Base-by-base conservation (phyloP, 1,284 basidiomycete genomes). In the Tilletiaria anomala region DNA sequence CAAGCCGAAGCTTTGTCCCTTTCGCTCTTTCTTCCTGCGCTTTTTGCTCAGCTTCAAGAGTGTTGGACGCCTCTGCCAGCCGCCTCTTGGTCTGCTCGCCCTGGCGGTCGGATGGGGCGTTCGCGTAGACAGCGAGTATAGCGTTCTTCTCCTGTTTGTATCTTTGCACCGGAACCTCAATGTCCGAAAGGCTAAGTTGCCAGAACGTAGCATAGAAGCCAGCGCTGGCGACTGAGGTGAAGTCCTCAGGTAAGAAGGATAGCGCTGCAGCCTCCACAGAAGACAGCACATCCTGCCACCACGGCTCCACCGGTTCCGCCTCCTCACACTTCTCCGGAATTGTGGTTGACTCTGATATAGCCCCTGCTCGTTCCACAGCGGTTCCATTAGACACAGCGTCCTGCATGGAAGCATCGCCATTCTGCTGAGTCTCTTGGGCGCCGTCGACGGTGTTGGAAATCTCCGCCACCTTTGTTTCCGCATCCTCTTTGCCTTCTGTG, bases 141-240 rank as follows among this genome's bases (percentile, higher is more conserved):
- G 22, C 50, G 23, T 53, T 48, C 16, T 48, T 54, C 40, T 66
- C 63, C 29, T 61, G 56, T 37, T 59, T 51, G 42, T 66, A 66
- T n/a, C 63, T 56, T 19, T 65, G 57, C 44, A 53, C 47, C 14
- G 63, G 63, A n/a, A 66, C 62, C n/a, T 32, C 46, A 37, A 66
- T 53, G 39, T 65, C 62, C 8, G 58, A 45, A 15, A 65, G 45
- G 38, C 42, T 44, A 6, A 66, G 52, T 43, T 66, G 63, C 63
- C 63, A 66, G 42, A 66, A 66, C 6, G 63, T 60, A n/a, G 57
- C 54, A 39, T 53, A 66, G 42, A 65, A 65, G 17, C 52, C 45
- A 14, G 49, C 43, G 32, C 61, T 58, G 5, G 65, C 40, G 8
- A 44, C 31, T 5, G 52, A 42, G 15, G 47, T 51, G 4, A 48